Evolutionary conservation across 1,284 basidiomycete genomes (phyloP), one percentile per base, ranked within the genome.

Genomic region (Ceratobasidium theobromae): DNA sequence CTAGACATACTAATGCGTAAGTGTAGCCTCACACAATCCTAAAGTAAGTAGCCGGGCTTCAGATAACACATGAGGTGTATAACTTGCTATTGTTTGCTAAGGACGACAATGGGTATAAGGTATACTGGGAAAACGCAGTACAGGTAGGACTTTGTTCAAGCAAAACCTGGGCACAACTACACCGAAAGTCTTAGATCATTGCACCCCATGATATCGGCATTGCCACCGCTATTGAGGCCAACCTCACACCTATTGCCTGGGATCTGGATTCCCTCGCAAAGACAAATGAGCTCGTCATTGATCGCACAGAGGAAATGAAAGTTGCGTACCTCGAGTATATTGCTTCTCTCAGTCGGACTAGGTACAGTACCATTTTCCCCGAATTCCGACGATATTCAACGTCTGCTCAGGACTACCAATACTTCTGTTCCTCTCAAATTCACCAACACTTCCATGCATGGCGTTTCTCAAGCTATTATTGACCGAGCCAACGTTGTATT

Each of bases 61-160:
- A 3, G 48, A 6, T 38, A 32, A 52, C n/a, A 18, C 35, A 12
- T 48, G 27, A 14, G 21, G 54, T 53, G 2, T 21, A 66, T 23
- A 53, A 9, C 32, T 30, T 67, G 28, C 27, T 40, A 49, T 14
- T 12, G 18, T 1, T 58, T 38, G 16, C 35, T 38, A n/a, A 89
- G 88, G 76, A 88, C 73, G 92, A 94, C 72, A 94, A 94, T 73
- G 91, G 92, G 2, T 93, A 89, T 77, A 93, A 94, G 77, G 88
- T 91, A 11, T 92, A 92, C 70, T 91, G 89, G 89, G 88, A 90
- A 73, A 92, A 91, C 72, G 89, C 84, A 0, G 86, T 91, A 1
- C 89, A 91, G 79, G 88, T 89, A 72, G 48, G 74, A 49, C 49
- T 32, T 33, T 49, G 48, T 16, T 53, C 52, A 32, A 53, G 18